Evolutionary conservation across 768 basidiomycete species (phyloP), one percentile per base, ranked within the genome.

Genomic region (Clavaria fumosa): DNA sequence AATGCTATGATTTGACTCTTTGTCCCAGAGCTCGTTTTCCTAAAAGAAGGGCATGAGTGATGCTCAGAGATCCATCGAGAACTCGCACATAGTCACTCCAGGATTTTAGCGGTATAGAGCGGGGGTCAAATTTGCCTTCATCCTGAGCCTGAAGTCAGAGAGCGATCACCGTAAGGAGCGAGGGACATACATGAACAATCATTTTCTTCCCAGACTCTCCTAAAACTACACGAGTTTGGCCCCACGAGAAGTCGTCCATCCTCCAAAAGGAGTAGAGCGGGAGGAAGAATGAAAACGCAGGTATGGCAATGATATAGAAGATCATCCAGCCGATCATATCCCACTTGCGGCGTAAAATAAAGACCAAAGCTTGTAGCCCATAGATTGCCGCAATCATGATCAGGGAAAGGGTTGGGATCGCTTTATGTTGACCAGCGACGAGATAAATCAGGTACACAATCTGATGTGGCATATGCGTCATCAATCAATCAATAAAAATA

Each of bases 181-280:
- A 19, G 26, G 4, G 1, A 66, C 84, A 39, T 54, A 90, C 88
- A 55, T 97, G 91, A 30, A 96, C 76, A 47, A 97, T 75, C 43
- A 96, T 63, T 60, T 93, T 95, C 71, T 95, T 95, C 12, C 93
- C 93, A 21, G 78, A 70, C 58, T 97, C 93, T 45, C 91, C 90
- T 44, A 95, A 59, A 9, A 99, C 90, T 42, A 91, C 54, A 72
- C 86, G 83, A 1, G 90, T 93, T 18, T 70, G 67, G 70, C 89
- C 90, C 88, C 89, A 90, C 0, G 82, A 86, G 72, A 93, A 95
- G 58, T 93, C 89, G 55, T 93, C 91, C 90, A 96, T 95, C 46
- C 64, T 69, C 91, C 90, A 97, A 78, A 96, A 93, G 4, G 88
- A 90, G 55, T 89, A 91, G 9, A 95, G 62, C 3, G 89, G 91